Evolutionary conservation across 208 protist genomes (phyloP).

Genomic region (Trypanosomatidae sp.): DNA sequence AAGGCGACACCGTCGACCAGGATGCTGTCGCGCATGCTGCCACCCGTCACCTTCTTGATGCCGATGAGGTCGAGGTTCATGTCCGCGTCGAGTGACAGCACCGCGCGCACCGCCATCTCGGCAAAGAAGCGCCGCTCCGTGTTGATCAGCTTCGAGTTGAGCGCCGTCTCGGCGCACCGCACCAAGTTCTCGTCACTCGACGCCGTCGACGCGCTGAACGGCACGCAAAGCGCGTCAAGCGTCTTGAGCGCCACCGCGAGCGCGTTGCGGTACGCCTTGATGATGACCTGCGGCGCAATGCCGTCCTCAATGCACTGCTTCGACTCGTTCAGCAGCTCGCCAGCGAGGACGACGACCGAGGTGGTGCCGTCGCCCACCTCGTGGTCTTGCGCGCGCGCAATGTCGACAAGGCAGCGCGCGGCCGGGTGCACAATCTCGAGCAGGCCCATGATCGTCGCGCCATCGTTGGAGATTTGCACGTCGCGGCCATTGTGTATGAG

Average conservation of each 20-base stretch:
- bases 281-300: conserved; percentile 98
- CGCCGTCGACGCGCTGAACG: conserved; percentile 48
- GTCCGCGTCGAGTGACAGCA: conserved; percentile 91
- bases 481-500: conserved; percentile 93
- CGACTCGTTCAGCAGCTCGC: conserved; percentile 96
- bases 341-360: conserved; percentile 98
- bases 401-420: conserved; percentile 98
- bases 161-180: conserved; percentile 96
- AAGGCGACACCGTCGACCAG: conserved; percentile 99
- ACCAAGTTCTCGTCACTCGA: conserved; percentile 61
- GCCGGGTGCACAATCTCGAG: conserved; percentile 99
- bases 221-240: conserved; percentile 91
- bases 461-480: conserved; percentile 99
- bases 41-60: conserved; percentile 99
- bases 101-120: conserved; percentile 98
- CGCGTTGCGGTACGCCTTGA: conserved; percentile 91
- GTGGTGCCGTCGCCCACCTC: conserved; percentile 99
- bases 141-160: conserved; percentile 99
- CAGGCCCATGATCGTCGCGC: conserved; percentile 99
- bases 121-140: conserved; percentile 96
- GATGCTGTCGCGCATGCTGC: conserved; percentile 96
- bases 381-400: conserved; percentile 96
- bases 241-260: conserved; percentile 54
- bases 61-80: conserved; percentile 98
- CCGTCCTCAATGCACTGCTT: conserved; percentile 99